Evolutionary conservation across 306 rosid genomes (phyloP).

Genomic region (Comarum palustre): DNA sequence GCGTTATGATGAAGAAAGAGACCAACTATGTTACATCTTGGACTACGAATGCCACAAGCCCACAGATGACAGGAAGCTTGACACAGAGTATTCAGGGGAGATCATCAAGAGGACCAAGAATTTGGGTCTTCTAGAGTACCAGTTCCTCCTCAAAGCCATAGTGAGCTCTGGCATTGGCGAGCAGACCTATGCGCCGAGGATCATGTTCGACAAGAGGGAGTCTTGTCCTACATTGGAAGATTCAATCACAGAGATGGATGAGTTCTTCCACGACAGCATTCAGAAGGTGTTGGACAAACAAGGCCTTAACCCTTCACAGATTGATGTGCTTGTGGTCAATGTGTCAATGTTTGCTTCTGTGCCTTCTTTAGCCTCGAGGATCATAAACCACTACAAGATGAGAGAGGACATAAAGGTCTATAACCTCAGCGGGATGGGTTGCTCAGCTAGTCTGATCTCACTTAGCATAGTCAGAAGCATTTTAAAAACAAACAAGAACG

Average conservation of each 20-base stretch:
- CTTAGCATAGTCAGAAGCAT: constrained; percentile 47
- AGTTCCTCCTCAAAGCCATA: constrained; percentile 77
- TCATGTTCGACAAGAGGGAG: constrained; percentile 54
- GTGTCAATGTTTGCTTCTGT: constrained; percentile 55
- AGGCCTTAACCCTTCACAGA: constrained; percentile 49
- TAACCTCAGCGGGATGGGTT: constrained; percentile 90
- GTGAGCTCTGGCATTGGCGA: constrained; percentile 94
- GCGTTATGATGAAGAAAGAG: constrained; percentile 38
- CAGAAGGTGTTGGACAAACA: constrained; percentile 45
- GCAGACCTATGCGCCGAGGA: constrained; percentile 75
- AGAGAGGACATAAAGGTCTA: constrained; percentile 64
- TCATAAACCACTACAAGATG: constrained; percentile 65
- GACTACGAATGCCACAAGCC: constrained; percentile 74
- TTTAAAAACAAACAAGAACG: constrained; percentile 53
- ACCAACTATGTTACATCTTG: constrained; percentile 65
- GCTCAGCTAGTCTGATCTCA: constrained; percentile 79
- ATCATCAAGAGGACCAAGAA: constrained; percentile 43
- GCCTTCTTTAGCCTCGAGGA: constrained; percentile 62
- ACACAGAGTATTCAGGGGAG: constrained; percentile 49
- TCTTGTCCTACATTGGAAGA: constrained; percentile 46
- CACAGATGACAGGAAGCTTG: constrained; percentile 63
- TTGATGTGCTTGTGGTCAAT: constrained; percentile 81
- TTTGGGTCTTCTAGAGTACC: constrained; percentile 61
- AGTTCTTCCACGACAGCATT: constrained; percentile 61
- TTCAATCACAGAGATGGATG: constrained; percentile 59